Evolutionary conservation across 352 stramenopile species (phyloP), one percentile per base, ranked within the genome.

Genomic region (Pythium folliculosum): DNA sequence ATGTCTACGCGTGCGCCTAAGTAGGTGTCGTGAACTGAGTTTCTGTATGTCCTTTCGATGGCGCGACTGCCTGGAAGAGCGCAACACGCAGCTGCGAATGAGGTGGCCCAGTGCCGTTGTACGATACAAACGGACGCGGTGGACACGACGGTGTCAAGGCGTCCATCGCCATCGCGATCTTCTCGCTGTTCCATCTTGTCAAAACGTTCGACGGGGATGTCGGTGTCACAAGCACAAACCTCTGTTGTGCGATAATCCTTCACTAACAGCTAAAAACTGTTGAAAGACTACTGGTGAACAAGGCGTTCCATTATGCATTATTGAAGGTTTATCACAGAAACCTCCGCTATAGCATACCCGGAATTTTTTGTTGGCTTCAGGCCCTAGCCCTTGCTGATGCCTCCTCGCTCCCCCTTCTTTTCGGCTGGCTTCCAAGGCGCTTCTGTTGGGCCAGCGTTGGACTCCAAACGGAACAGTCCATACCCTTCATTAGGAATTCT

Each of bases 361-460:
- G 22, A 55, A 55, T 14, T 23, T 55, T 55, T 55, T 25, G 38
- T 55, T 10, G n/a, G 45, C n/a, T 17, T 27, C n/a, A 30, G n/a
- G 7, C 8, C 45, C 45, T 52, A 52, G 5, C 45, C 45, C 45
- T 52, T 8, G 22, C 21, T 0, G 45, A n/a, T 49, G 44, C 44
- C 8, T 17, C n/a, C 12, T 23, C 44, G 17, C 48, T 30, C 48
- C 12, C 12, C 2, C 48, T 23, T 23, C 48, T 35, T 30, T 10
- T 55, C 25, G n/a, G 49, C 49, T 55, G 49, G 49, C 49, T 55
- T 55, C 49, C n/a, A 12, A 17, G 49, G 25, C 49, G 37, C 49
- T 23, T 55, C 49, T 55, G 49, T 22, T 23, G 49, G 22, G 13
- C 49, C 49, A 47, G n/a, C 49, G 49, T 55, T 55, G 49, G 49